Base-by-base conservation (phyloP, 2,329 filamentous ascomycete species). In the Pseudogymnoascus sp. region DNA sequence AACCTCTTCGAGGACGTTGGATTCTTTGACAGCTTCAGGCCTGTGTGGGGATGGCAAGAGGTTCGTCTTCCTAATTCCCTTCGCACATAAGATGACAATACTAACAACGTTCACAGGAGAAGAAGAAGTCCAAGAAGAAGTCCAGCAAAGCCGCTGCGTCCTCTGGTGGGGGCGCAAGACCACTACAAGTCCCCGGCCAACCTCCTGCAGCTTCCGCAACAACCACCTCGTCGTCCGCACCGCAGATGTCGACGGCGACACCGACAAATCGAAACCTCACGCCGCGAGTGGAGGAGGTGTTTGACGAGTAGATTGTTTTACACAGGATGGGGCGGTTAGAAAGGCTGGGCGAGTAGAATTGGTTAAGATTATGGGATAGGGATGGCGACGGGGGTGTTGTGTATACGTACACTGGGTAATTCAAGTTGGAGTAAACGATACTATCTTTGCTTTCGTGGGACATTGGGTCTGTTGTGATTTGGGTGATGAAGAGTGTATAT, bases 1-100 rank as follows among this genome's bases (percentile, higher is more conserved):
- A 99, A 99, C 71, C 77, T 99, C 18, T 99, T 96, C 78, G 94
- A 99, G 73, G 94, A 99, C 71, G 94, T 99, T 26, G 95, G 92
- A 6, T 97, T 99, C 76, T 88, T 99, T 74, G 94, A 99, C 72
- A 95, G 89, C 69, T 99, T 99, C 81, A 87, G 87, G 70, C 94
- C 94, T 18, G 76, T 96, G 5, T 99, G 94, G 92, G 94, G 90
- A 62, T 99, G 94, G 94, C 94, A 99, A 73, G 92, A 96, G 83
- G 90, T 95, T 71, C 74, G 82, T 74, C 60, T 23, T 5, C 10
- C 19, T 41, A n/a, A 10, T 19, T 10, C 19, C 10, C 18, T 41
- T 15, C 0, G 12, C 8, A 19, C 15, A 5, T 56, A 13, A 45
- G n/a, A 26, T 58, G 12, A 5, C 19, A 18, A 15, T 57, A 5